Conservation (phyloP, 2,329 filamentous ascomycete species). For the Karstenula rhodostoma region DNA sequence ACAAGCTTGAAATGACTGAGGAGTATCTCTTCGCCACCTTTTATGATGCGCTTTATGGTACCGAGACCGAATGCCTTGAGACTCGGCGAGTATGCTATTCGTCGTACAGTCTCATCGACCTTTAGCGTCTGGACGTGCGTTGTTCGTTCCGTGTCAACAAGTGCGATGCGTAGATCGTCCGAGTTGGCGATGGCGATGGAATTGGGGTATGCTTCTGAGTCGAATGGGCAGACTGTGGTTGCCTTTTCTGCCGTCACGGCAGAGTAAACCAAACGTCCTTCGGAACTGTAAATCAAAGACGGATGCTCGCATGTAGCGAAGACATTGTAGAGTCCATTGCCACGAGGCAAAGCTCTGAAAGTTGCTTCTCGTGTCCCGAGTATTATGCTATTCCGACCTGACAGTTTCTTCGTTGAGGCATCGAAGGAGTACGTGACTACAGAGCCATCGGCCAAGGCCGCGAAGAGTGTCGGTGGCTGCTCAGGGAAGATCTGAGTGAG, state of each 20-base stretch:
- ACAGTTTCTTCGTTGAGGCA: slow-evolving; percentile 67
- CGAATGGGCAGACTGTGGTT: slow-evolving; percentile 81
- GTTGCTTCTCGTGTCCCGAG: slow-evolving; percentile 85
- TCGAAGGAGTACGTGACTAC: slow-evolving; percentile 84
- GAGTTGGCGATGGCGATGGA: slow-evolving; percentile 83
- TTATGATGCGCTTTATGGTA: slow-evolving; percentile 78
- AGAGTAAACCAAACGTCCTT: slow-evolving; percentile 89
- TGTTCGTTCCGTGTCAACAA: slow-evolving; percentile 82
- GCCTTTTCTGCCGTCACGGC: slow-evolving; percentile 91
- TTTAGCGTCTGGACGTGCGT: slow-evolving; percentile 86
- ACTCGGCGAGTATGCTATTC: slow-evolving; percentile 82
- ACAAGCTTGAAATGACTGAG: slow-evolving; percentile 86
- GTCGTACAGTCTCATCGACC: slow-evolving; percentile 82
- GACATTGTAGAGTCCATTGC: slow-evolving; percentile 73
- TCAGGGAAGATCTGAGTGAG: slow-evolving; percentile 76
- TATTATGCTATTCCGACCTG: slow-evolving; percentile 79
- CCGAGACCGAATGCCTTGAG: slow-evolving; percentile 87
- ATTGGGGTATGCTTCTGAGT: slow-evolving; percentile 80
- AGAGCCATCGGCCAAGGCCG: slow-evolving; percentile 91
- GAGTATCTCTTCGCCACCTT: slow-evolving; percentile 75
- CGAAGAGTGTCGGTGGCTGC: slow-evolving; percentile 78
- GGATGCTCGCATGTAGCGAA: slow-evolving; percentile 96
- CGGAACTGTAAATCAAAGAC: slow-evolving; percentile 88
- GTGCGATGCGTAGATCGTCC: slow-evolving; percentile 77
- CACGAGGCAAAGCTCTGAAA: slow-evolving; percentile 78